Evolutionary conservation across 768 basidiomycete genomes (phyloP).

Genomic region (Pulveroboletus sp.): DNA sequence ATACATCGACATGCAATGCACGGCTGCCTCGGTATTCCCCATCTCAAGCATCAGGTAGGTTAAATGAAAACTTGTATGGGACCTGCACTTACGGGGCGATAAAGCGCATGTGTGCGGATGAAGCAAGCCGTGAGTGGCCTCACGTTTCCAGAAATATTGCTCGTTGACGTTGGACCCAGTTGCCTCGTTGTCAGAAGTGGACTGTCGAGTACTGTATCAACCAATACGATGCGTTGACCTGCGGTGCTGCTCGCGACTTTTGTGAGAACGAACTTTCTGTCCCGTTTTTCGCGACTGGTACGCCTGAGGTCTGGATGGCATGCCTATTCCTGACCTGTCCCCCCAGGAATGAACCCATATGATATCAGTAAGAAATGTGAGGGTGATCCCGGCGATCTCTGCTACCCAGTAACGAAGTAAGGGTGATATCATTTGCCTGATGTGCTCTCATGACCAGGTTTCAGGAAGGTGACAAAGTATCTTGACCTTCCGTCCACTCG

Average conservation of each 20-base stretch:
- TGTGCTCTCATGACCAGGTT: not conserved
- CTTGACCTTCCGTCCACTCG: slow-evolving; percentile 58
- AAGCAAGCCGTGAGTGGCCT: slow-evolving; percentile 35
- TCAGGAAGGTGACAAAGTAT: slow-evolving; percentile 55
- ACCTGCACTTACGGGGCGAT: not conserved
- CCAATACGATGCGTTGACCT: slow-evolving; percentile 62
- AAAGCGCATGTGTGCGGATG: slow-evolving; percentile 39
- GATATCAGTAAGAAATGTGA: slow-evolving; percentile 64
- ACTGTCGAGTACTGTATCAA: slow-evolving; percentile 60
- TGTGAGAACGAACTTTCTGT: slow-evolving; percentile 47
- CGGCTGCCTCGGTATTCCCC: slow-evolving; percentile 45
- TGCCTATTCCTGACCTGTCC: not conserved
- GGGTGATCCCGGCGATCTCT: slow-evolving; percentile 47
- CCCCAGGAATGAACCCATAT: slow-evolving; percentile 52
- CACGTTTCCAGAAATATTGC: not conserved
- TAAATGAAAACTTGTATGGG: not conserved
- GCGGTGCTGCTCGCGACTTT: slow-evolving; percentile 62
- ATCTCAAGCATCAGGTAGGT: slow-evolving; percentile 35
- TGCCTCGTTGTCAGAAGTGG: slow-evolving; percentile 65
- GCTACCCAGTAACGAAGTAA: slow-evolving; percentile 54
- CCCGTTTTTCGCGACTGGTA: slow-evolving; percentile 33
- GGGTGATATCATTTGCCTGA: not conserved
- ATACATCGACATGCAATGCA: slow-evolving; percentile 55
- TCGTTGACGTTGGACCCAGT: slow-evolving; percentile 33
- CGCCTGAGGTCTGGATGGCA: slow-evolving; percentile 10